Evolutionary conservation across 73 alveolate species (phyloP).

Genomic region (Symbiodinium pilosum): DNA sequence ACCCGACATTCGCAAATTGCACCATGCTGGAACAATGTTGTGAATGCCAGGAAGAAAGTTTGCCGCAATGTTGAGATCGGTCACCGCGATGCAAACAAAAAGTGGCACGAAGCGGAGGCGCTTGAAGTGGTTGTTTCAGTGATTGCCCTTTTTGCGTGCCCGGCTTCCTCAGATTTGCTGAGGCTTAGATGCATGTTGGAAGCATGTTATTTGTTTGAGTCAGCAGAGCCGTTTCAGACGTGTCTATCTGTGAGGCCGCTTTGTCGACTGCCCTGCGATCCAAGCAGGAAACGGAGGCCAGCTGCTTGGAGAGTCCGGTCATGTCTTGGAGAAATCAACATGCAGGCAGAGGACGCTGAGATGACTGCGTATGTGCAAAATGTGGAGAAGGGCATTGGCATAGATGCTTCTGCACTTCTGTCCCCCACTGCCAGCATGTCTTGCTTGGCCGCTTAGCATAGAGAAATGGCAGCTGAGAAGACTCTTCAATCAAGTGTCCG

Average conservation of each 20-base stretch:
- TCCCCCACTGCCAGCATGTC: not conserved
- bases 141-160: too few species aligned
- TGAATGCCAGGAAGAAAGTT: not conserved
- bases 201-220: too few species aligned
- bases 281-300: not conserved
- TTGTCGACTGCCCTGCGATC: slow-evolving; percentile 10
- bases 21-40: too few species aligned
- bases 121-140: not conserved
- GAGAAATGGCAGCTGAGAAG: too few species aligned
- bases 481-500: too few species aligned
- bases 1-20: too few species aligned
- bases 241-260: not conserved
- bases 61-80: slow-evolving; percentile 2
- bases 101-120: slow-evolving; percentile 9
- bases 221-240: too few species aligned
- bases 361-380: not conserved
- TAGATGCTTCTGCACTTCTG: not conserved
- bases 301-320: too few species aligned
- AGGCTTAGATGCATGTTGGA: too few species aligned
- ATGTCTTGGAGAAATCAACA: not conserved
- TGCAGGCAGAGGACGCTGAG: not conserved
- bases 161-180: too few species aligned
- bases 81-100: not conserved
- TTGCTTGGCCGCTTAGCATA: not conserved
- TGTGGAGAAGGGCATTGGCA: not conserved